A percentile compares a stretch with the other conserved stretches of the same genome.
Conservation (phyloP, 768 basidiomycete species). For the Tylopilus sp. region DNA sequence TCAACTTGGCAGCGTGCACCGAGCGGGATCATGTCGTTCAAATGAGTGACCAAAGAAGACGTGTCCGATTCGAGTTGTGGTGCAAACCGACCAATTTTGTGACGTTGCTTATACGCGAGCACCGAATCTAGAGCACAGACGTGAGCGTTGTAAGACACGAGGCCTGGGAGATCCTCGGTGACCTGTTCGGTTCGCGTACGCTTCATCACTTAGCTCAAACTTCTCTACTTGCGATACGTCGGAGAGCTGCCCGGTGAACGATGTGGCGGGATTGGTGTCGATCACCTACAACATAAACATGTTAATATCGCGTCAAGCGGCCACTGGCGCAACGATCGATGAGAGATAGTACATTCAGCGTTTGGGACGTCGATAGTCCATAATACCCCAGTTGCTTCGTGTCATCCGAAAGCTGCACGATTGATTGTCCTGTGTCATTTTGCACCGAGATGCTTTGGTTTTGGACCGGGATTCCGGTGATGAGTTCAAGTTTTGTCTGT, state of each 20-base stretch:
- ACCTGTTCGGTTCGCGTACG: slow-evolving; percentile 83
- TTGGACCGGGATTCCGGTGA: slow-evolving; percentile 83
- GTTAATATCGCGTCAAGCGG: not conserved
- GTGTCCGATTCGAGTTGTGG: slow-evolving; percentile 44
- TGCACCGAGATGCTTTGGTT: slow-evolving; percentile 69
- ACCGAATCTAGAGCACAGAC: slow-evolving; percentile 65
- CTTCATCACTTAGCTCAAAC: slow-evolving; percentile 81
- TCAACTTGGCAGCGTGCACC: slow-evolving; percentile 85
- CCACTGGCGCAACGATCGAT: not conserved
- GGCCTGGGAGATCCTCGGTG: not conserved
- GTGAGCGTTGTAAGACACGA: not conserved
- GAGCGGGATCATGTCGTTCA: slow-evolving; percentile 56
- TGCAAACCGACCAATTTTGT: slow-evolving; percentile 90
- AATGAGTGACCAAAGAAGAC: slow-evolving; percentile 23
- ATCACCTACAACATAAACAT: slow-evolving; percentile 46
- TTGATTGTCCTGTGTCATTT: slow-evolving; percentile 49
- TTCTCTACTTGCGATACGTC: slow-evolving; percentile 89
- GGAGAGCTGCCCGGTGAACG: slow-evolving; percentile 79
- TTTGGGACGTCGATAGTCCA: slow-evolving; percentile 70
- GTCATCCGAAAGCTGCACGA: slow-evolving; percentile 64
- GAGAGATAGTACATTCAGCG: slow-evolving; percentile 62
- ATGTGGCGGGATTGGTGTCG: slow-evolving; percentile 72
- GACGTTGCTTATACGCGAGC: slow-evolving; percentile 78
- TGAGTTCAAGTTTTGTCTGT: slow-evolving; percentile 77
- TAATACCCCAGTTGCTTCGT: slow-evolving; percentile 68